Conservation (phyloP, 768 basidiomycete genomes). For the Trametes meyenii region DNA sequence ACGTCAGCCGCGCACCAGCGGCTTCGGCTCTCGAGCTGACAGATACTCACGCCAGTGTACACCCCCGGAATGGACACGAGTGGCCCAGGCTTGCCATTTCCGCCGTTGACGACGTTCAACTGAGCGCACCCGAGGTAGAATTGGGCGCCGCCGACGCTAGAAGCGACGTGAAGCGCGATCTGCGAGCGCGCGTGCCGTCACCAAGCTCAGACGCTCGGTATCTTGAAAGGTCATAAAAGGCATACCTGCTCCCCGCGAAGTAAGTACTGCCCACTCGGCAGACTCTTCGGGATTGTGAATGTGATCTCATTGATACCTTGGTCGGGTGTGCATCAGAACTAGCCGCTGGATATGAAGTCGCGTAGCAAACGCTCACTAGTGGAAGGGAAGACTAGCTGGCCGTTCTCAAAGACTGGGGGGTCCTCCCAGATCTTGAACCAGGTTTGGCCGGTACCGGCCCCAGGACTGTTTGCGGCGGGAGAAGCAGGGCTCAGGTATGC, state of each 20-base stretch:
- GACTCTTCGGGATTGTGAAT: slow-evolving; percentile 35
- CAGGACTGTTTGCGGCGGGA: slow-evolving; percentile 33
- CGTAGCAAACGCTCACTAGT: slow-evolving; percentile 20
- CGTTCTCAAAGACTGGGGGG: slow-evolving; percentile 28
- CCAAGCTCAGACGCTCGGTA: not conserved
- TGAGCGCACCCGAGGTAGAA: slow-evolving; percentile 40
- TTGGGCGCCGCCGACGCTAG: slow-evolving; percentile 33
- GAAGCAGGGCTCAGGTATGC: slow-evolving; percentile 37
- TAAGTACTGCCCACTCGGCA: slow-evolving; percentile 39
- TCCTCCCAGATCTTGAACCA: slow-evolving; percentile 51
- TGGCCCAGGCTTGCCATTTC: slow-evolving; percentile 36
- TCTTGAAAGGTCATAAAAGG: not conserved
- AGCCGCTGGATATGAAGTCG: not conserved
- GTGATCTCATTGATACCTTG: slow-evolving; percentile 30
- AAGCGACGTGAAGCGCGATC: slow-evolving; percentile 33
- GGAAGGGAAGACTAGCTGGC: slow-evolving; percentile 33
- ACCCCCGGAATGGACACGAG: slow-evolving; percentile 38
- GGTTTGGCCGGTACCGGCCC: slow-evolving; percentile 45
- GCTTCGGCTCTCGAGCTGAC: not conserved
- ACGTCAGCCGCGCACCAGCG: not conserved
- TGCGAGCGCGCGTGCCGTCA: not conserved
- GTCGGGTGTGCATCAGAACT: not conserved
- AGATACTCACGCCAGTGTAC: slow-evolving; percentile 34
- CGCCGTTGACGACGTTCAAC: slow-evolving; percentile 38
- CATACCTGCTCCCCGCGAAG: slow-evolving; percentile 36